Conservation (phyloP, 805 yeast genomes). For the Wickerhamomyces xylosicus region DNA sequence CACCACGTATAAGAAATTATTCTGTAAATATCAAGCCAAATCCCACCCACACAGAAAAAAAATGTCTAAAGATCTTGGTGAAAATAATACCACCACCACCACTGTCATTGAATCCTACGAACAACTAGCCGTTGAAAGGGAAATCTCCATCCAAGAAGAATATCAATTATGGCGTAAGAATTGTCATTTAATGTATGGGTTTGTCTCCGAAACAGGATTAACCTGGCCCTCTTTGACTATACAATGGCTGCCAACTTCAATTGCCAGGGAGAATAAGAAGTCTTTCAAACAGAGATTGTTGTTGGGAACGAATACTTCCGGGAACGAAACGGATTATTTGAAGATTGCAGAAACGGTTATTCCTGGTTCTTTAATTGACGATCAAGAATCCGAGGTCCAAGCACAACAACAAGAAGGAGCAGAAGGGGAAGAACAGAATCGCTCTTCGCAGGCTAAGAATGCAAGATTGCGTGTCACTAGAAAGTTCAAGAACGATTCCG, state of each 20-base stretch:
- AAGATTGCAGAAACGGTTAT: constrained; percentile 54
- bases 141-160: constrained; percentile 36
- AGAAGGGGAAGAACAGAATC: constrained; percentile 16
- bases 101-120: neutral
- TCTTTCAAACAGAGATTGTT: constrained; percentile 43
- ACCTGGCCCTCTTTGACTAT: constrained; percentile 78
- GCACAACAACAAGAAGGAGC: constrained; percentile 19
- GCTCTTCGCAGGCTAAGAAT: constrained; percentile 19
- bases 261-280: constrained; percentile 10
- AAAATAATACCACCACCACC: neutral
- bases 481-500: constrained; percentile 52
- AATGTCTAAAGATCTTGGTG: constrained; percentile 2
- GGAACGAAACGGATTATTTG: constrained; percentile 53
- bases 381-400: constrained; percentile 8
- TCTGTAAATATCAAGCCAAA: no score
- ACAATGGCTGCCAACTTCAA: constrained; percentile 57
- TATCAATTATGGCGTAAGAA: constrained; percentile 75
- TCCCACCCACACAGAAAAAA: no score
- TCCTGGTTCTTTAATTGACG: constrained; percentile 24
- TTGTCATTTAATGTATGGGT: constrained; percentile 75
- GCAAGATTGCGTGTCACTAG: constrained; percentile 52
- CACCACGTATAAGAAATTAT: no score
- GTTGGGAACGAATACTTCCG: constrained; percentile 68
- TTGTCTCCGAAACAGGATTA: constrained; percentile 68
- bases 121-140: constrained; percentile 17